Base-by-base conservation (phyloP, 352 stramenopile genomes). In the Phytopythium helicoides region DNA sequence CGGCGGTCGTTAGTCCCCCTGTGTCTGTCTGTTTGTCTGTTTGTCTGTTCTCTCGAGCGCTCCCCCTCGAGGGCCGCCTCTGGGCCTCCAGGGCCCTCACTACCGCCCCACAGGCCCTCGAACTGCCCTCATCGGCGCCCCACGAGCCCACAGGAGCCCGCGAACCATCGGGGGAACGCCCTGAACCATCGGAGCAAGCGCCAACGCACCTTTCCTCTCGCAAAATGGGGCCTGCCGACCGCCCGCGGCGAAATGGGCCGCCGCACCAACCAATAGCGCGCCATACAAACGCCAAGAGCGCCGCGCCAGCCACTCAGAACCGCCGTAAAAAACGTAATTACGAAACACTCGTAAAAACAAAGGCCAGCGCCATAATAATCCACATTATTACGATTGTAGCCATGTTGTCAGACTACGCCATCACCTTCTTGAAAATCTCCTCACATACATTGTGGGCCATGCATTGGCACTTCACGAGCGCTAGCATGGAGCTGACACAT, bases 181-280 rank as follows among this genome's bases (percentile, higher is more conserved):
- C 18, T 41, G 6, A n/a, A 14, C 36, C 36, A 21, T 21, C 36
- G 15, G 16, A 47, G 25, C 18, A 44, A 12, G 21, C 47, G 47
- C 48, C 47, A 61, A 73, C 67, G 60, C 64, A 76, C 67, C 67
- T 76, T 71, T 76, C 63, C 64, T 73, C 67, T 76, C 67, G 60
- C 64, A 73, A 73, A 76, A 73, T 76, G 67, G 18, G 31, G 33
- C 31, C n/a, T 25, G 22, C 33, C 47, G 38, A 49, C 10, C 26
- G 37, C 11, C 28, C 26, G 45, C 19, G 28, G 38, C 21, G 31
- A 28, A 56, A 47, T 47, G 26, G 38, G 38, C 49, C 12, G 40
- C 39, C 37, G 37, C 38, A 56, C 49, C 49, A 56, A 56, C 49
- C 49, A 56, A 56, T 56, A 41, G 38, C 28, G 49, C 49, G 12